Evolutionary conservation across 306 rosid species (phyloP).

Genomic region (Trichosanthes truncata): DNA sequence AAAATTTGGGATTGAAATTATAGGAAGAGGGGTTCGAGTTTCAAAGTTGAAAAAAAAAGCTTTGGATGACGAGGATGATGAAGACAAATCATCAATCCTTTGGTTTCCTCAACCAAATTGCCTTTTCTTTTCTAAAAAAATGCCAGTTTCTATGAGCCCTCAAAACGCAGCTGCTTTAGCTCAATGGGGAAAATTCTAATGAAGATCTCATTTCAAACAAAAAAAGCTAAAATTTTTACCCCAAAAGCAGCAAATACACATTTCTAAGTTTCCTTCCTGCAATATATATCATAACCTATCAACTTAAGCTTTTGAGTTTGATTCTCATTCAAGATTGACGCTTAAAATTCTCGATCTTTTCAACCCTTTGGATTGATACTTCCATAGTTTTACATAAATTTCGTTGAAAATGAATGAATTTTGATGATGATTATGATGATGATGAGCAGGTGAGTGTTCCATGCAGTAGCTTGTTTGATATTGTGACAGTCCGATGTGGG

Average conservation of each 20-base stretch:
- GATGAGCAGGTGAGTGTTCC: constrained; percentile 94
- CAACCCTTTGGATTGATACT: too few relatives aligned
- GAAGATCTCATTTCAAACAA: neutral
- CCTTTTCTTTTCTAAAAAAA: constrained; percentile 27
- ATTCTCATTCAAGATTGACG: too few relatives aligned
- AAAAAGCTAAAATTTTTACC: neutral
- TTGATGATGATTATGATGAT: neutral
- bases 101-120: constrained; percentile 19
- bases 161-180: constrained; percentile 17
- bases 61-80: constrained; percentile 37
- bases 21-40: neutral
- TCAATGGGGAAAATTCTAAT: neutral
- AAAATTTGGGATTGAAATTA: neutral
- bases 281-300: neutral
- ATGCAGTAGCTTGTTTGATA: constrained; percentile 85
- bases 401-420: neutral
- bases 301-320: neutral
- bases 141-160: constrained; percentile 16
- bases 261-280: neutral
- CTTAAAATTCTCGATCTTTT: neutral
- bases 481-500: constrained; percentile 98
- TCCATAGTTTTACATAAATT: neutral
- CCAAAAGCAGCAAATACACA: neutral
- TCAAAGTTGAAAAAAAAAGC: neutral
- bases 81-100: constrained; percentile 43